phyloP scores from a whole-genome alignment of 257 asterid species.

The Capsicum pubescens region DNA sequence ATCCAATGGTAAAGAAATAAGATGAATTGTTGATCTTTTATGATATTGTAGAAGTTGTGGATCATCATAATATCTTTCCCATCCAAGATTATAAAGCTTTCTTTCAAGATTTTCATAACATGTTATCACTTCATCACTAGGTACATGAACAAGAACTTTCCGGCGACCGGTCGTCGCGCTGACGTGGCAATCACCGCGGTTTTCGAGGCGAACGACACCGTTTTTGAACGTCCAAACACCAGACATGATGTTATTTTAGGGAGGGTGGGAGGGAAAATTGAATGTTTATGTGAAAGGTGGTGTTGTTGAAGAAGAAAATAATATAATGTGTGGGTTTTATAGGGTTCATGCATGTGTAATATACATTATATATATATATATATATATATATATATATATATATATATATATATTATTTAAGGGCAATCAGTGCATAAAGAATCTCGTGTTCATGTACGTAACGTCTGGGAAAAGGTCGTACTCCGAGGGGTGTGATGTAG shows the following conservation, averaged over 20 bases:
- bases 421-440: too few relatives aligned
- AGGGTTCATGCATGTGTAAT: background rate
- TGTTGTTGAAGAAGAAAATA: background rate
- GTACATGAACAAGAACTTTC: slow-evolving; percentile 45
- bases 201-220: slow-evolving; percentile 44
- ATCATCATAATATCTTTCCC: slow-evolving; percentile 60
- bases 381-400: too few relatives aligned
- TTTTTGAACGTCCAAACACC: slow-evolving; percentile 53
- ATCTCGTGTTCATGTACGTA: too few relatives aligned
- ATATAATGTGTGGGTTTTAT: background rate
- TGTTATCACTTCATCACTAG: slow-evolving; percentile 43
- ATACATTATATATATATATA: too few relatives aligned
- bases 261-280: background rate
- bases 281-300: background rate
- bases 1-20: slow-evolving; percentile 53
- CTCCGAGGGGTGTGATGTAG: background rate
- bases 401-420: too few relatives aligned
- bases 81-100: slow-evolving; percentile 43
- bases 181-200: slow-evolving; percentile 40
- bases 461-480: too few relatives aligned
- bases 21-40: slow-evolving; percentile 51
- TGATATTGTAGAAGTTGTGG: slow-evolving; percentile 54
- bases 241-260: slow-evolving; percentile 32
- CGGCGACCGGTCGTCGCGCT: slow-evolving; percentile 32
- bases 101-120: slow-evolving; percentile 46